These are phyloP conservation scores for Neurospora sp. DNA, from an alignment of 495 filamentous ascomycete genomes.

Conservation along the genomic window DNA sequence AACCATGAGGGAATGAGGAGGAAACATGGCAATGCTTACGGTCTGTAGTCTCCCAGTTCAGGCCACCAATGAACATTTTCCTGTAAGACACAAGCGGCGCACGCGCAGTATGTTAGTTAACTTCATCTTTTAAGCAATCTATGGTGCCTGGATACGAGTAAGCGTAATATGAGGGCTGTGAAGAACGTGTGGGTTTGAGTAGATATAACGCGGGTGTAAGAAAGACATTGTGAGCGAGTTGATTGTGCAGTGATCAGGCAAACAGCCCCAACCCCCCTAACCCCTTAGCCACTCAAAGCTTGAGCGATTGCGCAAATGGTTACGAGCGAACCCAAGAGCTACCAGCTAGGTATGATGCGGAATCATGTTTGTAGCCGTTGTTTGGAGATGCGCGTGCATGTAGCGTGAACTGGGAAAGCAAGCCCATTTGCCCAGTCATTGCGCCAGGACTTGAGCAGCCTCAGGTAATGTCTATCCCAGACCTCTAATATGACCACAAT, in stretches of 20 bases:
- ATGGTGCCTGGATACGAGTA: background rate
- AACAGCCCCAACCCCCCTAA: background rate
- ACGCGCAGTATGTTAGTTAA: conserved; percentile 21
- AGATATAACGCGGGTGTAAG: background rate
- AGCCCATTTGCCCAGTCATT: background rate
- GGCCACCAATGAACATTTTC: conserved; percentile 98
- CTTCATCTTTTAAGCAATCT: background rate
- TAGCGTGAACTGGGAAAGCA: background rate
- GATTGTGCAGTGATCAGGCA: background rate
- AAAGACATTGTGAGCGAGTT: background rate
- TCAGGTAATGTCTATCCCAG: background rate
- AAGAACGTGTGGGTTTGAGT: background rate
- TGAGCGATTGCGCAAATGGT: background rate
- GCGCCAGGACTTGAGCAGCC: background rate
- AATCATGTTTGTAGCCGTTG: background rate
- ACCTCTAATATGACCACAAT: background rate
- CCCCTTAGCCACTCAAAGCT: background rate
- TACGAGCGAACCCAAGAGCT: background rate
- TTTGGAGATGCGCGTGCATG: background rate
- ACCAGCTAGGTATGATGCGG: background rate
- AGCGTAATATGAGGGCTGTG: background rate
- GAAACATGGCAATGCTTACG: conserved; percentile 48
- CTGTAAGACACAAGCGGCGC: conserved; percentile 33
- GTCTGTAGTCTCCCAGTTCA: conserved; percentile 99
- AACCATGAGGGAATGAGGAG: background rate